phyloP scores from a whole-genome alignment of 768 basidiomycete genomes.

The Lyophyllum decastes region DNA sequence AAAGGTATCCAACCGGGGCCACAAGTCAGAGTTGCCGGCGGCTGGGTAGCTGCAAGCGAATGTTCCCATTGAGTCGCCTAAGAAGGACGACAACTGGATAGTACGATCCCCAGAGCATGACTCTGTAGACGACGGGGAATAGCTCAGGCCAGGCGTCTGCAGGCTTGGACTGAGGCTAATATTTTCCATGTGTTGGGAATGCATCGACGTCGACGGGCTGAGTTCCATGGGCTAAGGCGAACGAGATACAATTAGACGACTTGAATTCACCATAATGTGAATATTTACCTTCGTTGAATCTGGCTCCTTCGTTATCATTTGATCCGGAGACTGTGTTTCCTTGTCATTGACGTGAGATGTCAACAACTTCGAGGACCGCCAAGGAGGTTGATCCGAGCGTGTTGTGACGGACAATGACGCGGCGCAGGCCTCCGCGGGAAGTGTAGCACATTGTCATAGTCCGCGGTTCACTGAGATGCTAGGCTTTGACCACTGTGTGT shows the following conservation, averaged over 20 bases:
- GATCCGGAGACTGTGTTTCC: slow-evolving; percentile 61
- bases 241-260: neutral
- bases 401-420: neutral
- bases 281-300: slow-evolving; percentile 1
- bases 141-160: slow-evolving; percentile 55
- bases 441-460: slow-evolving; percentile 43
- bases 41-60: slow-evolving; percentile 8
- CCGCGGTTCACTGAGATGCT: slow-evolving; percentile 9
- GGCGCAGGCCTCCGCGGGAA: slow-evolving; percentile 35
- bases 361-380: neutral
- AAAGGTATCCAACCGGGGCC: slow-evolving; percentile 24
- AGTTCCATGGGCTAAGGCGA: slow-evolving; percentile 2
- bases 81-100: slow-evolving; percentile 54
- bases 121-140: slow-evolving; percentile 63
- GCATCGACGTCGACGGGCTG: neutral
- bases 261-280: neutral
- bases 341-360: neutral
- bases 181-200: slow-evolving; percentile 6
- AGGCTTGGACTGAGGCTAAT: slow-evolving; percentile 41
- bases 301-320: slow-evolving; percentile 1
- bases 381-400: slow-evolving; percentile 4
- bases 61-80: slow-evolving; percentile 40
- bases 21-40: slow-evolving; percentile 18
- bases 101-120: slow-evolving; percentile 57
- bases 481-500: neutral